Conservation (phyloP, 2,329 filamentous ascomycete genomes). For the Pezicula carpinea region DNA sequence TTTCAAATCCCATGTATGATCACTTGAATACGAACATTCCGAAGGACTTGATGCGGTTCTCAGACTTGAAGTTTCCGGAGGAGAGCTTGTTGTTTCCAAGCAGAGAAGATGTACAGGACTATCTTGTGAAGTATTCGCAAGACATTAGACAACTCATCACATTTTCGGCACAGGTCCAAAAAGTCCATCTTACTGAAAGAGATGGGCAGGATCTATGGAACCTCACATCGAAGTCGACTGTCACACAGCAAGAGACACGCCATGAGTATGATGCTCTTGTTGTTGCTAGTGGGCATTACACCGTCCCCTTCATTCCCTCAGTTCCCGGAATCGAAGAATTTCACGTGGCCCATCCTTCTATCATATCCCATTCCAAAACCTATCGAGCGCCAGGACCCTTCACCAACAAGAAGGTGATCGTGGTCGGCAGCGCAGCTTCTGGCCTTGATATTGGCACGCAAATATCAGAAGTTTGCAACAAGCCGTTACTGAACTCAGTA, state of each 20-base stretch:
- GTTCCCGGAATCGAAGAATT: slow-evolving; percentile 57
- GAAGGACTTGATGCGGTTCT: slow-evolving; percentile 73
- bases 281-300: slow-evolving; percentile 72
- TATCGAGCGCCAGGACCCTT: slow-evolving; percentile 67
- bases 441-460: slow-evolving; percentile 80
- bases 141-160: slow-evolving; percentile 63
- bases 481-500: slow-evolving; percentile 61
- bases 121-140: slow-evolving; percentile 63
- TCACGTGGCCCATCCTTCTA: slow-evolving; percentile 50
- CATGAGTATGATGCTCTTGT: slow-evolving; percentile 63
- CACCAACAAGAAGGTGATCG: slow-evolving; percentile 65
- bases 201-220: slow-evolving; percentile 51
- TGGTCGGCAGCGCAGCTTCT: slow-evolving; percentile 81
- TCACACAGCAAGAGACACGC: slow-evolving; percentile 16
- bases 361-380: slow-evolving; percentile 72
- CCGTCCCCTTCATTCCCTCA: slow-evolving; percentile 61
- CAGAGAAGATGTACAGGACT: slow-evolving; percentile 65
- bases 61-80: slow-evolving; percentile 61
- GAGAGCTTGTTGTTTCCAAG: slow-evolving; percentile 69
- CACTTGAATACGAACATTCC: slow-evolving; percentile 84
- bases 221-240: slow-evolving; percentile 22
- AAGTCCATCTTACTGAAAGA: slow-evolving; percentile 38
- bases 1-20: slow-evolving; percentile 81
- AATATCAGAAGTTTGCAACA: slow-evolving; percentile 56
- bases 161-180: slow-evolving; percentile 67